Evolutionary conservation across 2,329 filamentous ascomycete species (phyloP).

Genomic region (Hawksworthiomyces lignivorus): DNA sequence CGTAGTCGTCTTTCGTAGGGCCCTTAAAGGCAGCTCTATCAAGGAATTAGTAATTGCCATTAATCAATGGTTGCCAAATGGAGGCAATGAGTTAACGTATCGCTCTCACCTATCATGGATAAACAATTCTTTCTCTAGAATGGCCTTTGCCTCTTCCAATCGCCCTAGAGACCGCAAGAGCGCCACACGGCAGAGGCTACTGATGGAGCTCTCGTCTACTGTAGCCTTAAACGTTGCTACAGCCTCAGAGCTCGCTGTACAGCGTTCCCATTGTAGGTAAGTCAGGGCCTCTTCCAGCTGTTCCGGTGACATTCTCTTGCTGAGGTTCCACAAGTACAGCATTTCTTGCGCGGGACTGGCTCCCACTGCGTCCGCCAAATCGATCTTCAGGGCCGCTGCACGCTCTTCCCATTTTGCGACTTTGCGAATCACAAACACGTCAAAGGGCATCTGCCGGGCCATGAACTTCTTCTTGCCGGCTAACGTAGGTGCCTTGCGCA

Average conservation of each 20-base stretch:
- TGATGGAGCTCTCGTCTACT: slow-evolving; percentile 55
- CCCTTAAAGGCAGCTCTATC: slow-evolving; percentile 50
- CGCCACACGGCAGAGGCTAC: slow-evolving; percentile 58
- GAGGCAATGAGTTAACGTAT: too few species aligned
- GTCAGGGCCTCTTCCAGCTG: slow-evolving; percentile 58
- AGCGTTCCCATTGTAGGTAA: slow-evolving; percentile 59
- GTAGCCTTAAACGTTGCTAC: slow-evolving; percentile 41
- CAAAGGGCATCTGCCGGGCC: slow-evolving; percentile 82
- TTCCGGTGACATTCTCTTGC: slow-evolving; percentile 64
- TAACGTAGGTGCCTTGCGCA: slow-evolving; percentile 63
- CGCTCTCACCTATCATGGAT: slow-evolving; percentile 50
- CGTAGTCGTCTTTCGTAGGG: slow-evolving; percentile 58
- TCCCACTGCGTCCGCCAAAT: slow-evolving; percentile 73
- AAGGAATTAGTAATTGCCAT: too few species aligned
- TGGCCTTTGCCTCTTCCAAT: slow-evolving; percentile 55
- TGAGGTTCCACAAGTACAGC: slow-evolving; percentile 88
- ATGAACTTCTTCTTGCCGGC: slow-evolving; percentile 86
- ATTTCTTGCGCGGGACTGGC: slow-evolving; percentile 81
- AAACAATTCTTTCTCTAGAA: slow-evolving; percentile 60
- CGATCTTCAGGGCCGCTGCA: slow-evolving; percentile 56
- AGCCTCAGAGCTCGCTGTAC: slow-evolving; percentile 37
- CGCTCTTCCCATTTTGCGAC: slow-evolving; percentile 80
- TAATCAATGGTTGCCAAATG: too few species aligned
- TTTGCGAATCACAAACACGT: slow-evolving; percentile 77
- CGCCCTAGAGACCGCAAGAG: slow-evolving; percentile 56